These are phyloP conservation scores for Colletotrichum sidae DNA, from an alignment of 2,329 filamentous ascomycete species.

Conservation along the genomic window DNA sequence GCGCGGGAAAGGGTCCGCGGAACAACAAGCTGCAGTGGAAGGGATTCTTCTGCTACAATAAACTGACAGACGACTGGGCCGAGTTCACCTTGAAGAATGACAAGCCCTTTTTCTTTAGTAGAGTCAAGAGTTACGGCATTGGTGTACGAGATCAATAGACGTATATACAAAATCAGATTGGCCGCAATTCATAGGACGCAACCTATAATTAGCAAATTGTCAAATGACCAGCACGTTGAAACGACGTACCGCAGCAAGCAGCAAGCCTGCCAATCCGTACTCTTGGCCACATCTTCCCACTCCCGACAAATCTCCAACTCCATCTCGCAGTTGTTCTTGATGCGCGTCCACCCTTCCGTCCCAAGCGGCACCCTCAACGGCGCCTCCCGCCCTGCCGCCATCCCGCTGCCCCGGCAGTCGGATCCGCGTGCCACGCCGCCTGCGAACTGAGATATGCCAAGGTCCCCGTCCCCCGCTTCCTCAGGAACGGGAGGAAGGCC, in stretches of 20 bases:
- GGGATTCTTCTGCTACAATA: conserved; percentile 91
- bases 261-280: conserved; percentile 50
- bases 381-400: conserved; percentile 43
- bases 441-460: conserved; percentile 51
- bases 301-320: conserved; percentile 60
- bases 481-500: conserved; percentile 47
- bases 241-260: neutral
- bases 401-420: conserved; percentile 55
- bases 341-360: conserved; percentile 60
- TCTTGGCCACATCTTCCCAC: conserved; percentile 61
- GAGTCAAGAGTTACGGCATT: conserved; percentile 71
- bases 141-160: conserved; percentile 51
- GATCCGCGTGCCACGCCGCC: conserved; percentile 47
- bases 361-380: conserved; percentile 65
- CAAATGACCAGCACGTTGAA: neutral
- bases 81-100: conserved; percentile 77
- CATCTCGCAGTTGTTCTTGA: conserved; percentile 62
- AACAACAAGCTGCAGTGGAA: conserved; percentile 93
- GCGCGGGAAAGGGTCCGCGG: conserved; percentile 70
- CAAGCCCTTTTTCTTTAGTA: conserved; percentile 75
- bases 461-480: conserved; percentile 45
- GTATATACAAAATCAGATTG: neutral
- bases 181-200: neutral
- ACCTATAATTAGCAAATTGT: neutral
- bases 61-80: conserved; percentile 88